Evolutionary conservation across 345 rosid species (phyloP).

Genomic region (Linum usitatissimum): DNA sequence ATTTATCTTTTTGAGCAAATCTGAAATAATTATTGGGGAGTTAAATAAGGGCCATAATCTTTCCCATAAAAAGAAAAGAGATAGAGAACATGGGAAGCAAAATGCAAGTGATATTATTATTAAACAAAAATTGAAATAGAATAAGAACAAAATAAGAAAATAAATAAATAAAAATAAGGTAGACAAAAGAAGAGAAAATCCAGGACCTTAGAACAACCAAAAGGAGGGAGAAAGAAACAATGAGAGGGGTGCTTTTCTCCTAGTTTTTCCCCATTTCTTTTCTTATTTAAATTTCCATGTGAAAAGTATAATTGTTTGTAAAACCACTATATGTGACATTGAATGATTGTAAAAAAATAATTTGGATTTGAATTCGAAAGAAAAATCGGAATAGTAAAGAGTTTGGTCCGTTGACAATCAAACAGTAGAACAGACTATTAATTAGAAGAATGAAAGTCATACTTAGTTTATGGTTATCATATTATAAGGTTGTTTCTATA

Average conservation of each 20-base stretch:
- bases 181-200: not conserved
- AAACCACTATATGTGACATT: too few species aligned
- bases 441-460: too few species aligned
- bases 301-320: not conserved
- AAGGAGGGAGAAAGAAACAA: slow-evolving; percentile 10
- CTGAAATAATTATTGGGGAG: not conserved
- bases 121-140: not conserved
- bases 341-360: too few species aligned
- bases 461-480: too few species aligned
- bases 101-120: not conserved
- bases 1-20: not conserved
- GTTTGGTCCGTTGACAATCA: too few species aligned
- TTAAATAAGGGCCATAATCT: not conserved
- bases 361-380: too few species aligned
- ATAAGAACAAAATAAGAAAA: too few species aligned
- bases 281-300: not conserved
- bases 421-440: too few species aligned
- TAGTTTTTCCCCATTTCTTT: too few species aligned
- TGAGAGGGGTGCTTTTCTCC: slow-evolving; percentile 2
- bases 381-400: too few species aligned
- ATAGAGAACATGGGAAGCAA: slow-evolving; percentile 2
- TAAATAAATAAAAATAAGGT: too few species aligned
- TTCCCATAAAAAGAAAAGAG: not conserved
- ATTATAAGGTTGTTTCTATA: too few species aligned
- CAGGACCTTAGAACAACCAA: not conserved